Conservation (phyloP, 495 filamentous ascomycete species). For the Extremus antarcticus region DNA sequence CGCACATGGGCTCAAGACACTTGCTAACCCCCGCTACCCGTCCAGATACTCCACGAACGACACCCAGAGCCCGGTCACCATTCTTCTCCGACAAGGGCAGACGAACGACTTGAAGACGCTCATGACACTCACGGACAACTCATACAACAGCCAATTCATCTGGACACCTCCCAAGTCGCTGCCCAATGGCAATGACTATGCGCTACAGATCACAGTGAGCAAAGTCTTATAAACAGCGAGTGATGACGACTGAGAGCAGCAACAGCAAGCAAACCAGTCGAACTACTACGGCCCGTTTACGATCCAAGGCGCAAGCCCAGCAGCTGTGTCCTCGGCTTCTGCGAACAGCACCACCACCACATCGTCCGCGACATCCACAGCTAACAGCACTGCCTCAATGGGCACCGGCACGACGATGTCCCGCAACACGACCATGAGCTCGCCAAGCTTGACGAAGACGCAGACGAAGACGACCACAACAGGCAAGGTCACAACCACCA, state of each 20-base stretch:
- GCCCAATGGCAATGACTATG: slow-evolving; percentile 24
- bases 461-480: slow-evolving; percentile 1
- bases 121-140: slow-evolving; percentile 19
- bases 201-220: slow-evolving; percentile 23
- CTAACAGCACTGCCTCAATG: not conserved
- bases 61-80: slow-evolving; percentile 21
- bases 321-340: not conserved
- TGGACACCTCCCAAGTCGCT: slow-evolving; percentile 22
- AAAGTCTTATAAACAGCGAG: not conserved
- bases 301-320: slow-evolving; percentile 9
- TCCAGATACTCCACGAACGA: slow-evolving; percentile 17
- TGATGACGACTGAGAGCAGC: not conserved
- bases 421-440: slow-evolving; percentile 22
- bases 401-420: slow-evolving; percentile 15
- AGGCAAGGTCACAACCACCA: not conserved
- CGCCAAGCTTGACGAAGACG: slow-evolving; percentile 7
- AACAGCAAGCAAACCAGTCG: slow-evolving; percentile 20
- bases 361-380: slow-evolving; percentile 6
- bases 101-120: slow-evolving; percentile 21
- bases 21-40: too few species aligned
- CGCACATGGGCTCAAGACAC: slow-evolving; percentile 9
- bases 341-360: slow-evolving; percentile 7
- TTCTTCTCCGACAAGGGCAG: slow-evolving; percentile 26
- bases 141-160: slow-evolving; percentile 19
- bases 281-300: slow-evolving; percentile 31